phyloP scores from a whole-genome alignment of 345 rosid genomes.

The Eucalyptus decipiens region DNA sequence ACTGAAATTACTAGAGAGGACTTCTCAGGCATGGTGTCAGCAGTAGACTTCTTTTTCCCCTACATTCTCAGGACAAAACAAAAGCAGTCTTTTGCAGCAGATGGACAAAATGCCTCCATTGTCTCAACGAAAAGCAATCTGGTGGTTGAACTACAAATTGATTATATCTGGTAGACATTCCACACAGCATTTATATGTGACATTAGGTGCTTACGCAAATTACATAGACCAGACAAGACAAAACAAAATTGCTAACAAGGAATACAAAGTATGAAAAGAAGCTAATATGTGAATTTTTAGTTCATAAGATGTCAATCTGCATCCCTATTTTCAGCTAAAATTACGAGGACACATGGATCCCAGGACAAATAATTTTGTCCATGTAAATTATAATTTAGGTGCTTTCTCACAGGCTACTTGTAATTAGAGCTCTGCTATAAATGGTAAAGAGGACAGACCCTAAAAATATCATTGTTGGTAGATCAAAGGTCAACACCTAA shows the following conservation, averaged over 20 bases:
- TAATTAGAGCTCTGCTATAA: background rate
- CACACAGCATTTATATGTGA: background rate
- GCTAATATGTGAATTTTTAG: background rate
- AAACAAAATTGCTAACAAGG: background rate
- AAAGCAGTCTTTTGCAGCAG: background rate
- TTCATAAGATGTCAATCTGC: background rate
- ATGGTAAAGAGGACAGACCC: background rate
- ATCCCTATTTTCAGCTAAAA: background rate
- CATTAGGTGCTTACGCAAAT: background rate
- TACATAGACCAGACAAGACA: background rate
- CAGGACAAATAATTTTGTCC: background rate
- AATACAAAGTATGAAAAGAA: background rate
- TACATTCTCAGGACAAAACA: background rate
- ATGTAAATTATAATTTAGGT: background rate
- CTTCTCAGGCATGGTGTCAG: background rate
- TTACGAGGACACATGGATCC: background rate
- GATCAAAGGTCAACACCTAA: background rate
- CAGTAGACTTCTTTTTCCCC: background rate
- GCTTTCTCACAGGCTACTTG: background rate
- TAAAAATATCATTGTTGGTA: background rate
- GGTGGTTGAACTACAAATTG: background rate
- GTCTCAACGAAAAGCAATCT: background rate
- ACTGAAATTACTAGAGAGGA: background rate
- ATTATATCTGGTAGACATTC: background rate
- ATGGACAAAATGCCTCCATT: background rate